Percentiles rank a stretch among this genome's conserved stretches.
Conservation (phyloP, 73 alveolate species). For the Paramecium sonneborni region DNA sequence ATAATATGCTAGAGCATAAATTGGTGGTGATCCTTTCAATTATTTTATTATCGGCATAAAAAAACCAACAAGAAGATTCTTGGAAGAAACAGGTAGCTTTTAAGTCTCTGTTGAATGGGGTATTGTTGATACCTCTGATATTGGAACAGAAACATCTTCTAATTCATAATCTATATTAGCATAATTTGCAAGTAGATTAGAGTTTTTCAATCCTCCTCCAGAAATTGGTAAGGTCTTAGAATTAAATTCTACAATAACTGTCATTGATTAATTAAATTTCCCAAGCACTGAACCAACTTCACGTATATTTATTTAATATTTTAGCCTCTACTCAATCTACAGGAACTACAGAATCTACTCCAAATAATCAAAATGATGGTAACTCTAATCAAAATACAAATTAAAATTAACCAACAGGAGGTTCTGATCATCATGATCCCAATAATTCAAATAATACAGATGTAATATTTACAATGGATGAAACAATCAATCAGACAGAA, state of each 20-base stretch:
- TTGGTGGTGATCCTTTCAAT: slow-evolving; percentile 55
- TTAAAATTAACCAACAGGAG: not conserved
- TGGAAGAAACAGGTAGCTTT: not conserved
- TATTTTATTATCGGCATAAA: not conserved
- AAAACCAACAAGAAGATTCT: not conserved
- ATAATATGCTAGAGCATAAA: slow-evolving; percentile 31
- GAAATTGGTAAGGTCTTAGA: not conserved
- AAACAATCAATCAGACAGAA: not conserved
- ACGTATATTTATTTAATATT: not conserved
- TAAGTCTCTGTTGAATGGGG: slow-evolving; percentile 34
- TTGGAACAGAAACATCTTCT: not conserved
- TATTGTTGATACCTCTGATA: not conserved
- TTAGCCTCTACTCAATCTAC: not conserved
- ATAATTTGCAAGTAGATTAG: not conserved
- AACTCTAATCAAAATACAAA: not conserved
- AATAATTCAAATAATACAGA: not conserved
- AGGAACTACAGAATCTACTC: not conserved
- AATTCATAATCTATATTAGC: not conserved
- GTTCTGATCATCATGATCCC: not conserved
- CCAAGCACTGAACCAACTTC: slow-evolving; percentile 19
- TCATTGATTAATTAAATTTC: not conserved
- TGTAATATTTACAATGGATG: not conserved
- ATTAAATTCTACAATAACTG: not conserved
- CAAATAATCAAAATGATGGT: not conserved
- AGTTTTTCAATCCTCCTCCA: not conserved